Base-by-base conservation (phyloP, 805 yeast species). In the Saccharomycopsis sp. region DNA sequence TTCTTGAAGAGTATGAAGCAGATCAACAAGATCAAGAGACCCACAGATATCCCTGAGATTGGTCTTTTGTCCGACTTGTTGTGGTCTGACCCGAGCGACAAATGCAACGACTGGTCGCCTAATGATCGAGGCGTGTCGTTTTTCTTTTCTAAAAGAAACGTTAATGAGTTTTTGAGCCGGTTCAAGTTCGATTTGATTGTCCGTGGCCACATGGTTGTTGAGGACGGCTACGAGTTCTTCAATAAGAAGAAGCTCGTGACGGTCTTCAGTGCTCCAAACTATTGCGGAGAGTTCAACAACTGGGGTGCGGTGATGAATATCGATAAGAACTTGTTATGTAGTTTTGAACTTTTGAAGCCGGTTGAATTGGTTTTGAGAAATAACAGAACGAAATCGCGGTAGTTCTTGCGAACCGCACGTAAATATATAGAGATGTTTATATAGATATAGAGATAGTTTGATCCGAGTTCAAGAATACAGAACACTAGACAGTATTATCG, bases 231-330 rank as follows among this genome's bases (percentile, higher is more conserved):
- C 68, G 91, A 85, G 69, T 85, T 85, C 65, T 85, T 85, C 74
- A 84, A 85, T 64, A 89, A 85, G 67, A 72, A 87, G 37, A 80
- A 85, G 8, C 73, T 85, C 62, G 90, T 85, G 23, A 85, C 91
- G 0, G 89, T 85, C 21, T 85, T 85, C 66, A 78, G 84, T 55
- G 91, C 91, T 1, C 91, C 90, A 9, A 85, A 85, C 68, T 85
- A 85, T 68, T 85, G 90, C 66, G 90, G 91, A n/a, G 91, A 85
- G 70, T 85, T 85, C 66, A 56, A 91, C 69, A 90, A 90, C 66
- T 90, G 97, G 97, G 97, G 97, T 23, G 99, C 99, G 1, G 97
- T 92, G 3, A 92, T 92, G 98, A 85, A 95, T 65, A 98, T 92
- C 15, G 82, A 89, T 62, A 97, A 92, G 62, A 97, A 92, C 65